phyloP scores from a whole-genome alignment of 352 stramenopile genomes.

The Pythium diclinum region DNA sequence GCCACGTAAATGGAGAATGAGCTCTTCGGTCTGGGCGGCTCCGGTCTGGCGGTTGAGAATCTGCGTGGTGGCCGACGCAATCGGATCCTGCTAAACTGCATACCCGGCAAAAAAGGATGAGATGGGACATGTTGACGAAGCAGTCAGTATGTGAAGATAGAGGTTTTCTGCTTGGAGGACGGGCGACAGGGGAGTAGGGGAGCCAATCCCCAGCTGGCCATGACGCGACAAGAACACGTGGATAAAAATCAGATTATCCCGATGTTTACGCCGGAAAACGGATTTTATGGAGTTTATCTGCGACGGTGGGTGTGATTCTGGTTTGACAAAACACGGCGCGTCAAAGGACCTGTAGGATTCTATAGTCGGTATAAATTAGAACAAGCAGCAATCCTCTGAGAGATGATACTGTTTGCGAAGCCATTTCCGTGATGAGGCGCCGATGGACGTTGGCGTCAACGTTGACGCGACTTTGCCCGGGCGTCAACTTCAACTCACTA shows the following conservation, averaged over 20 bases:
- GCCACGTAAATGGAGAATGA: neutral
- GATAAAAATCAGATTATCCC: neutral
- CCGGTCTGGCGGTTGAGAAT: neutral
- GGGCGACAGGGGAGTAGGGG: neutral
- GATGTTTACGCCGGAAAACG: neutral
- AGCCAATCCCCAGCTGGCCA: neutral
- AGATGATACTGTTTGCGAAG: constrained; percentile 18
- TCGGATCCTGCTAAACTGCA: neutral
- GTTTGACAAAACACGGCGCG: constrained; percentile 6
- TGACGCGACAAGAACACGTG: constrained; percentile 7
- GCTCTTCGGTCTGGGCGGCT: neutral
- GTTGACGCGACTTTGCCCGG: constrained; percentile 23
- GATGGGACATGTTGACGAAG: constrained; percentile 13
- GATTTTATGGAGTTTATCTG: neutral
- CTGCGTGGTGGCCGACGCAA: neutral
- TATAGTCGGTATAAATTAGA: neutral
- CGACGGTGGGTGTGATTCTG: neutral
- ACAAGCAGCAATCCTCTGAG: neutral
- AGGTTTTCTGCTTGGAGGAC: constrained; percentile 26
- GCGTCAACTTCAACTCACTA: neutral
- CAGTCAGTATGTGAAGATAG: constrained; percentile 3
- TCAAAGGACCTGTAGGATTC: neutral
- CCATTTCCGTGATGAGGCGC: neutral
- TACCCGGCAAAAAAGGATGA: constrained; percentile 2
- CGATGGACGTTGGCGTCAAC: constrained; percentile 13